Conservation (phyloP, 176 grass and related monocot species). For the Musa acuminata region DNA sequence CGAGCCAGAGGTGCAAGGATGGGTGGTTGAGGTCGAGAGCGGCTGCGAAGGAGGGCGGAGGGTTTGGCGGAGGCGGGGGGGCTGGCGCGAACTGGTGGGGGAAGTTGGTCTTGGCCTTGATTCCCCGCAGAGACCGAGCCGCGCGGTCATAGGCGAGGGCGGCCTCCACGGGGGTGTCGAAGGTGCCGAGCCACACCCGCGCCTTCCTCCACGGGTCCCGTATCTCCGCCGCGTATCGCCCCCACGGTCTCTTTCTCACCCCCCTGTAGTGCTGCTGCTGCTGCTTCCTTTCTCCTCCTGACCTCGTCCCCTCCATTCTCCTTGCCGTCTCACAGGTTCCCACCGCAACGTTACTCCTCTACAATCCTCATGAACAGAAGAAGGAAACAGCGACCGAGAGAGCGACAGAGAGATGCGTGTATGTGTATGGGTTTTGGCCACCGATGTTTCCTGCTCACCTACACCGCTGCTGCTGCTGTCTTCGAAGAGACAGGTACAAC, state of each 20-base stretch:
- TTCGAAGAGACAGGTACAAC: constrained; percentile 5
- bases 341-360: no score
- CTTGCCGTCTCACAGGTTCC: neutral
- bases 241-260: constrained; percentile 82
- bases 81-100: neutral
- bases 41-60: neutral
- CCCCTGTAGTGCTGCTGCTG: constrained; percentile 58
- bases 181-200: constrained; percentile 87
- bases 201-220: constrained; percentile 85
- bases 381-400: neutral
- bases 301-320: neutral
- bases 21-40: constrained; percentile 23
- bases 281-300: neutral
- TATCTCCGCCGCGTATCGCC: constrained; percentile 88
- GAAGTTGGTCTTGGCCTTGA: constrained; percentile 80
- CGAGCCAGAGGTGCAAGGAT: constrained; percentile 28
- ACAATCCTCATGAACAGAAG: neutral
- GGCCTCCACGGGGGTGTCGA: constrained; percentile 76
- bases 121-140: constrained; percentile 53
- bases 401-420: neutral
- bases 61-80: neutral
- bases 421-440: neutral
- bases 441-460: neutral
- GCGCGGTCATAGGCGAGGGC: constrained; percentile 86
- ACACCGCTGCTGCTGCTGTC: neutral